Base-by-base conservation (phyloP, 2,329 filamentous ascomycete genomes). In the Colletotrichum sp. region DNA sequence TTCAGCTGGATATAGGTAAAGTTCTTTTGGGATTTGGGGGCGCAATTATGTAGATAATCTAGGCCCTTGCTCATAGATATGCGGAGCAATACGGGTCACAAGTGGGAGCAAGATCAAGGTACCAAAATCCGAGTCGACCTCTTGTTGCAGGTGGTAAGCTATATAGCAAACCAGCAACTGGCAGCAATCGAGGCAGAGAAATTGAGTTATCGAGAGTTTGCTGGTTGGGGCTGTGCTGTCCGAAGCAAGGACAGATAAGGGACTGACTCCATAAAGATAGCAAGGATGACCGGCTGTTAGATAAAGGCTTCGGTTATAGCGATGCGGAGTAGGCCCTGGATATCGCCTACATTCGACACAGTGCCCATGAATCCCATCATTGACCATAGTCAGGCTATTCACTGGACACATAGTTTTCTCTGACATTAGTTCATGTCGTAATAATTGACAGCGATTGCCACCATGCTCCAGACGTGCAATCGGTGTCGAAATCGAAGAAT, bases 21-120 rank as follows among this genome's bases (percentile, higher is more conserved):
- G 16, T 1, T 39, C 36, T 39, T 3, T 39, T 18, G 0, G 7
- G 0, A 5, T 5, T 3, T 0, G 36, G 36, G 36, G 0, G 36
- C 36, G 36, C 36, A 44, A 44, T 0, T 1, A 18, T 44, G 16
- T 18, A 9, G 16, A 44, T 18, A 44, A 0, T 9, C 36, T 18
- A 44, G 16, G 16, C 0, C 0, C 16, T 44, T 44, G 36, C 16
- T 44, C 16, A 18, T 44, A 44, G 36, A 18, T 18, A 44, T 18
- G 16, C 5, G 8, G 36, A 44, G 15, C 36, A 44, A 44, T 18
- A 6, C 16, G 36, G 36, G 16, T 44, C 16, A 0, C 16, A 0
- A 0, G 36, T 44, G 0, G 36, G 16, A 44, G 36, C 16, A 0
- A 44, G 36, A 44, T 44, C 36, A 18, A 18, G 36, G 8, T 44